Percentiles rank a stretch among this genome's conserved stretches.
Evolutionary conservation across 371 early-diverging fungal genomes (phyloP).

Genomic region (Circinella umbellata): DNA sequence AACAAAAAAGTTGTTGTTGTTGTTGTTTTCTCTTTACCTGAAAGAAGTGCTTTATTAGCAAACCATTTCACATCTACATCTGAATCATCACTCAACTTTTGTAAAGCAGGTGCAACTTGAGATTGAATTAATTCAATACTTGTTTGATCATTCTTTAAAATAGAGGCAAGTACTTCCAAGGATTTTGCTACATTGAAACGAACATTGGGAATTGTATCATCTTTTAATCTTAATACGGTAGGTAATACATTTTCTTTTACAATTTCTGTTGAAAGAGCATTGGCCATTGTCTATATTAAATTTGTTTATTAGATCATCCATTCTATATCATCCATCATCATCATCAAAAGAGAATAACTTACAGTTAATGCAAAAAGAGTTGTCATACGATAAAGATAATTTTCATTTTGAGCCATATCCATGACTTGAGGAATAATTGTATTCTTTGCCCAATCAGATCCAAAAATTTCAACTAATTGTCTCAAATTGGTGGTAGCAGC

Average conservation of each 20-base stretch:
- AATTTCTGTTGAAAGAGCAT: slow-evolving; percentile 86
- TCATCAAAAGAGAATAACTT: slow-evolving; percentile 5
- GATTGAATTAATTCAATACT: slow-evolving; percentile 64
- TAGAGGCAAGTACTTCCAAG: slow-evolving; percentile 83
- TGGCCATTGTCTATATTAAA: slow-evolving; percentile 74
- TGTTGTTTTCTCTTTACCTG: no score
- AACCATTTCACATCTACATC: slow-evolving; percentile 95
- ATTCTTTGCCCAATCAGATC: slow-evolving; percentile 96
- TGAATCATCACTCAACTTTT: slow-evolving; percentile 81
- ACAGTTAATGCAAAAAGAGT: slow-evolving; percentile 95
- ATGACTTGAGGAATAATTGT: slow-evolving; percentile 94
- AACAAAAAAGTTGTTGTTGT: no score
- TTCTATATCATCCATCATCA: no score
- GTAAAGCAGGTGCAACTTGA: slow-evolving; percentile 79
- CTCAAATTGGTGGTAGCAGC: slow-evolving; percentile 93
- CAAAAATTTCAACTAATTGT: slow-evolving; percentile 95
- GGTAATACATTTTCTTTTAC: slow-evolving; percentile 90
- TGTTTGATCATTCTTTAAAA: slow-evolving; percentile 69
- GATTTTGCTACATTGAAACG: slow-evolving; percentile 98
- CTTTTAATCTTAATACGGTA: slow-evolving; percentile 77
- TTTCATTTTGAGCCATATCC: slow-evolving; percentile 84
- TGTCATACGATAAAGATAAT: slow-evolving; percentile 97
- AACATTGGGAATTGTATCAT: slow-evolving; percentile 98
- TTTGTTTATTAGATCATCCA: background rate
- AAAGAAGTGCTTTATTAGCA: slow-evolving; percentile 79